A percentile compares a stretch with the other conserved stretches of the same genome.
Evolutionary conservation across 139 green algal species (phyloP).

Genomic region (Pleodorina starrii): DNA sequence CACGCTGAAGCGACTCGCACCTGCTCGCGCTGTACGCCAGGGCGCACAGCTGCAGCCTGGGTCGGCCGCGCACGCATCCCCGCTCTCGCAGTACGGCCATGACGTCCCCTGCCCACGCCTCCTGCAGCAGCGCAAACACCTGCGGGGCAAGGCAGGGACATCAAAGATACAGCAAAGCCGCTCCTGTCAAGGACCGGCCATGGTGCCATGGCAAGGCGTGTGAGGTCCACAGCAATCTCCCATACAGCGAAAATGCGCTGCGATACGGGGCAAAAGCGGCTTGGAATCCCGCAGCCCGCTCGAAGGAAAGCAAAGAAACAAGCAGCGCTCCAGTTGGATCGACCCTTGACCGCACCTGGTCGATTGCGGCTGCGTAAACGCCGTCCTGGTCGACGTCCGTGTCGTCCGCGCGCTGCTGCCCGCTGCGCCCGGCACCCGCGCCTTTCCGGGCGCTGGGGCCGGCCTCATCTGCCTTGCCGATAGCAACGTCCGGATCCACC

Average conservation of each 20-base stretch:
- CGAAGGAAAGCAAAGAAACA: too few species aligned
- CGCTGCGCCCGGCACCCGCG: not conserved
- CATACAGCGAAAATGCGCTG: too few species aligned
- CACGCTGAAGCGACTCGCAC: not conserved
- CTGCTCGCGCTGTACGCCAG: slow-evolving; percentile 26
- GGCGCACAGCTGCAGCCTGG: slow-evolving; percentile 35
- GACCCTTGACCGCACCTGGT: slow-evolving; percentile 12
- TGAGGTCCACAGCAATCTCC: too few species aligned
- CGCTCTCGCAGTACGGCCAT: not conserved
- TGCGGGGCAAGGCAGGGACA: too few species aligned
- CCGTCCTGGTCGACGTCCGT: not conserved
- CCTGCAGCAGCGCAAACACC: slow-evolving; percentile 41
- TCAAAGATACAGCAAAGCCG: too few species aligned
- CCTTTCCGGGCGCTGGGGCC: not conserved
- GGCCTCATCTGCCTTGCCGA: not conserved
- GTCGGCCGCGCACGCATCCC: not conserved
- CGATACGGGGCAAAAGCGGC: too few species aligned
- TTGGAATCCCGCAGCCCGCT: too few species aligned
- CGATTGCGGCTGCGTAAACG: slow-evolving; percentile 14
- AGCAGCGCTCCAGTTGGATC: too few species aligned
- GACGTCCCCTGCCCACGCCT: slow-evolving; percentile 30
- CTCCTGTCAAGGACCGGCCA: too few species aligned
- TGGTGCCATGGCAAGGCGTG: too few species aligned
- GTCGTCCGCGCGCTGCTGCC: not conserved
- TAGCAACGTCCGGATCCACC: not conserved